Evolutionary conservation across 2,329 filamentous ascomycete species (phyloP).

Genomic region (Clonostachys rhizophaga): DNA sequence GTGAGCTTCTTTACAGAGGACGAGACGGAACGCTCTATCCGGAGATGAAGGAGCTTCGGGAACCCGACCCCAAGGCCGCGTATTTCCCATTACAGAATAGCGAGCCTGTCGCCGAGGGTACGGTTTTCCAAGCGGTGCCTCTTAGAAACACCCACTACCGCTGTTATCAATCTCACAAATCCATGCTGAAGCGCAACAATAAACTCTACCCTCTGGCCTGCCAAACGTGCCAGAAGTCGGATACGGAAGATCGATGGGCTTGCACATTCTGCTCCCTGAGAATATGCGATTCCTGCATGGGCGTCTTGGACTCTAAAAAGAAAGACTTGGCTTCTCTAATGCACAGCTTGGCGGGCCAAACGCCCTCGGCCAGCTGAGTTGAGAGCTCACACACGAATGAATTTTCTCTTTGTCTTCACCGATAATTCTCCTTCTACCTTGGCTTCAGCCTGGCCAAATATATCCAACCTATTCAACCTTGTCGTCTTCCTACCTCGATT

Average conservation of each 20-base stretch:
- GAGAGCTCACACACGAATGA: not conserved
- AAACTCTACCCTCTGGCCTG: slow-evolving; percentile 45
- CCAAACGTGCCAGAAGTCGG: slow-evolving; percentile 43
- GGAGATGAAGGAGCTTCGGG: slow-evolving; percentile 27
- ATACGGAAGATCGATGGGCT: slow-evolving; percentile 36
- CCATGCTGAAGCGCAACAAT: slow-evolving; percentile 44
- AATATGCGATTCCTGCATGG: slow-evolving; percentile 43
- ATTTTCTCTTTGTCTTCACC: not conserved
- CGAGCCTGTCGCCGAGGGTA: slow-evolving; percentile 18
- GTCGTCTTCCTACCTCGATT: too few relatives aligned
- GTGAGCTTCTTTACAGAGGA: slow-evolving; percentile 25
- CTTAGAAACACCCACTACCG: slow-evolving; percentile 36
- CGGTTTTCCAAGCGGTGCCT: slow-evolving; percentile 33
- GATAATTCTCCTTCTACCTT: not conserved
- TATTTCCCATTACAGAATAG: slow-evolving; percentile 28
- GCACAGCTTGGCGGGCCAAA: slow-evolving; percentile 12
- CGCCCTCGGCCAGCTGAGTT: too few relatives aligned
- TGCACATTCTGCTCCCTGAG: slow-evolving; percentile 47
- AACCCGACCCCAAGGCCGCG: slow-evolving; percentile 25
- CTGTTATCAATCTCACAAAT: slow-evolving; percentile 42
- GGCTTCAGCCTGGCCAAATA: too few relatives aligned
- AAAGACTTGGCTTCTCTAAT: slow-evolving; percentile 38
- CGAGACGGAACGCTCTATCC: slow-evolving; percentile 33
- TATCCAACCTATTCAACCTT: too few relatives aligned
- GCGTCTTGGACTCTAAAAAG: slow-evolving; percentile 30